Evolutionary conservation across 345 rosid species (phyloP).

Genomic region (Salix udensis): DNA sequence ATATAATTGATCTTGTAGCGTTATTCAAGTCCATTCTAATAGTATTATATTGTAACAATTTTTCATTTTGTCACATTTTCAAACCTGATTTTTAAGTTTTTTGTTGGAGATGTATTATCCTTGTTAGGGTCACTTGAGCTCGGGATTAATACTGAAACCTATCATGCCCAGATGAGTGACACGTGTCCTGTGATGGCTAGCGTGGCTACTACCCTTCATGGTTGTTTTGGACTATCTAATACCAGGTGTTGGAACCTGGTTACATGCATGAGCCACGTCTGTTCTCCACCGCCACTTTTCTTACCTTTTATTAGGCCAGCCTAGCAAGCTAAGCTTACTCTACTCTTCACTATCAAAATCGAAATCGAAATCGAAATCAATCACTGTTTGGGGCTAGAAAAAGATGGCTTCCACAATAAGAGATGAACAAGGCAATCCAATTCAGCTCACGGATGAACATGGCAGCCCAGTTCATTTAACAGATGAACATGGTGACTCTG

Average conservation of each 20-base stretch:
- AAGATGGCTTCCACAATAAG: slow-evolving; percentile 39
- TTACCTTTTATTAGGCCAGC: neutral
- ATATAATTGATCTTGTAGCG: too few relatives aligned
- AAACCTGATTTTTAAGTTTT: too few relatives aligned
- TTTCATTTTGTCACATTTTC: too few relatives aligned
- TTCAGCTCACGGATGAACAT: slow-evolving; percentile 43
- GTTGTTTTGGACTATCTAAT: too few relatives aligned
- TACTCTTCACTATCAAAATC: neutral
- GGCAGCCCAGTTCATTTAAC: slow-evolving; percentile 46
- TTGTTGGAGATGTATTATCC: too few relatives aligned
- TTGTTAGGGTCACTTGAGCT: too few relatives aligned
- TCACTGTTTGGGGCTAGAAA: neutral
- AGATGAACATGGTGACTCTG: slow-evolving; percentile 31
- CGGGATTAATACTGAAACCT: neutral
- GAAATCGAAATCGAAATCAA: neutral
- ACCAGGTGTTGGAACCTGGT: neutral
- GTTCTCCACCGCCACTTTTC: neutral
- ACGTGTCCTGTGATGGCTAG: neutral
- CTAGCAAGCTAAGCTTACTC: neutral
- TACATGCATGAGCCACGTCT: neutral
- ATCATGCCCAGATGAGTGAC: neutral
- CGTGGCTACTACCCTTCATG: neutral
- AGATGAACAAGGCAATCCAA: slow-evolving; percentile 56
- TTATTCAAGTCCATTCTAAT: too few relatives aligned
- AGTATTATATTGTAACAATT: too few relatives aligned